A percentile compares a stretch with the other conserved stretches of the same genome.
These are phyloP conservation scores for Dalbergia cultrata DNA, from an alignment of 306 rosid genomes.

Conservation along the genomic window DNA sequence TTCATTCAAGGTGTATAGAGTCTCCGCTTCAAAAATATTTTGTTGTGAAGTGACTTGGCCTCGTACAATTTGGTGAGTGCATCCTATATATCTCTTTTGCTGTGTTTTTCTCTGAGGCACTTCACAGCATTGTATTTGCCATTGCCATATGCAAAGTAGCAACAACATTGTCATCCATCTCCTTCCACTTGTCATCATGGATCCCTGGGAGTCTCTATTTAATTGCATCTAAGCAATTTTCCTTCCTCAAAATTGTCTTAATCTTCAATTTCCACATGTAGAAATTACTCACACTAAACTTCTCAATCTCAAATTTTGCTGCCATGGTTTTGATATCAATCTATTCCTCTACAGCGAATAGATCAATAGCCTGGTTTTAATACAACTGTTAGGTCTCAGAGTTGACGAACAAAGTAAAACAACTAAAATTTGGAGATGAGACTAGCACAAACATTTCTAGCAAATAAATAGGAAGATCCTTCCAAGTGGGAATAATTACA, in stretches of 20 bases:
- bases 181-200: neutral
- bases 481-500: no score
- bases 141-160: neutral
- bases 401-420: no score
- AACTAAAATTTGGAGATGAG: no score
- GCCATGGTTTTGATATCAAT: no score
- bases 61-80: neutral
- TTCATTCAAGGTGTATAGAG: slow-evolving; percentile 1
- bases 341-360: no score
- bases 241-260: neutral
- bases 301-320: no score
- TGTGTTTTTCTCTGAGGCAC: neutral
- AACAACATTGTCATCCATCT: neutral
- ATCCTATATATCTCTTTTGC: neutral
- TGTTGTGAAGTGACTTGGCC: slow-evolving; percentile 27
- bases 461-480: no score
- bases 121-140: neutral
- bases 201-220: neutral
- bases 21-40: slow-evolving; percentile 4
- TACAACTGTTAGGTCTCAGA: no score
- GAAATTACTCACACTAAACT: no score
- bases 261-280: no score
- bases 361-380: no score
- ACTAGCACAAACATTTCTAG: no score
- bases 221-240: neutral